These are phyloP conservation scores for Pythium oligandrum DNA, from an alignment of 352 stramenopile genomes.

Conservation along the genomic window DNA sequence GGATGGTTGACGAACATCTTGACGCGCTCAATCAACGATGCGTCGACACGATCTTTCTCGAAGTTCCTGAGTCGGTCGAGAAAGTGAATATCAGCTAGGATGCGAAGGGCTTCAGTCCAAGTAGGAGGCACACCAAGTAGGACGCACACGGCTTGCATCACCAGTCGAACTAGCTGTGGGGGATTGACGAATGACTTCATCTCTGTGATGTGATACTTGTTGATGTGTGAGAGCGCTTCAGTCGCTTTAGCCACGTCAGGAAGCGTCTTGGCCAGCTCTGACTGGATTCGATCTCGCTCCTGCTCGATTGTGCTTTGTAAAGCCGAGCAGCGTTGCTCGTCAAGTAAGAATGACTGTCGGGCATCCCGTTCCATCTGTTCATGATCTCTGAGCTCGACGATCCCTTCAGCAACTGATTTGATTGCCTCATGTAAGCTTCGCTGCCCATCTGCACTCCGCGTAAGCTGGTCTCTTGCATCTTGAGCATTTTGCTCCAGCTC, in stretches of 20 bases:
- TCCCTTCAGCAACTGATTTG: conserved; percentile 25
- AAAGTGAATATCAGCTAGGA: conserved; percentile 65
- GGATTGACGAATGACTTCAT: conserved; percentile 78
- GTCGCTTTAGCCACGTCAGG: conserved; percentile 54
- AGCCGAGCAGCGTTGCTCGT: conserved; percentile 47
- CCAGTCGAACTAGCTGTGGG: conserved; percentile 62
- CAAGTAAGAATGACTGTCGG: conserved; percentile 40
- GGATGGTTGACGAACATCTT: conserved; percentile 63
- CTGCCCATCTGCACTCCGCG: conserved; percentile 32
- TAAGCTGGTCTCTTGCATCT: conserved; percentile 24
- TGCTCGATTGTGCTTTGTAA: conserved; percentile 55
- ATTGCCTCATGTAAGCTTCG: conserved; percentile 28
- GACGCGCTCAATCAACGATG: conserved; percentile 39
- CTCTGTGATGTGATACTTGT: conserved; percentile 76
- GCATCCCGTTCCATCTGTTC: conserved; percentile 38
- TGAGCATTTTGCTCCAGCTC: conserved; percentile 25
- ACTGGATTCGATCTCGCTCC: conserved; percentile 46
- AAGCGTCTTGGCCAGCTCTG: conserved; percentile 52
- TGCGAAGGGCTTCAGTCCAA: conserved; percentile 60
- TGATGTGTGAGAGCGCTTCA: conserved; percentile 61
- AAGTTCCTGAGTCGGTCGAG: conserved; percentile 55
- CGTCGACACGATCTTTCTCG: conserved; percentile 47
- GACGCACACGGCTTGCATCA: conserved; percentile 74
- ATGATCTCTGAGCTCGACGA: conserved; percentile 20
- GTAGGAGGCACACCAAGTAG: conserved; percentile 51